Evolutionary conservation across 2,329 filamentous ascomycete species (phyloP).

Genomic region (Aspergillus sp.): DNA sequence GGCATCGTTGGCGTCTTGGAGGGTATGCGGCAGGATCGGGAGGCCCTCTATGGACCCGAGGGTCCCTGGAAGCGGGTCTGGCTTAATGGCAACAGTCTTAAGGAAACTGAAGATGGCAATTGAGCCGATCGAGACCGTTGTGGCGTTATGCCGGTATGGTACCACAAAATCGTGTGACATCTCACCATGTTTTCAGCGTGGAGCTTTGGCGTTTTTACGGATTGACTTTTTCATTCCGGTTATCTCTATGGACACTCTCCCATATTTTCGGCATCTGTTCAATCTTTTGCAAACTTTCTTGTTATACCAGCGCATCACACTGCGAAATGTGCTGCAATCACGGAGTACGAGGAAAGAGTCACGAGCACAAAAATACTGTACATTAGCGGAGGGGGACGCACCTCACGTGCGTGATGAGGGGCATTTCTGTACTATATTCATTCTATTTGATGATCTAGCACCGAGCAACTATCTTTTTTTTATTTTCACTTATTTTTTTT

Average conservation of each 20-base stretch:
- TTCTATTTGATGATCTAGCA: no score
- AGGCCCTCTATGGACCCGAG: conserved; percentile 34
- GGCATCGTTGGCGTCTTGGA: conserved; percentile 64
- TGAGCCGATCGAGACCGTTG: conserved; percentile 20
- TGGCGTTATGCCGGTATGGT: conserved; percentile 2
- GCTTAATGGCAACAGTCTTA: conserved; percentile 27
- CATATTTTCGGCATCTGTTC: conserved; percentile 4
- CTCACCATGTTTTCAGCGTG: conserved; percentile 17
- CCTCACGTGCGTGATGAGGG: neutral
- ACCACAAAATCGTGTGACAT: neutral
- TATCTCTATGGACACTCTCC: conserved; percentile 17
- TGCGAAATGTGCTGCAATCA: neutral
- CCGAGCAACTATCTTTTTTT: neutral
- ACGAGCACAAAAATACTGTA: conserved; percentile 1
- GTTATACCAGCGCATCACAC: neutral
- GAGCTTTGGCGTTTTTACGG: conserved; percentile 18
- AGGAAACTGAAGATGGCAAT: conserved; percentile 12
- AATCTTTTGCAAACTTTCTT: neutral
- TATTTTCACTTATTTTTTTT: neutral
- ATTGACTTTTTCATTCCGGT: conserved; percentile 6
- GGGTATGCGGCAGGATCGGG: conserved; percentile 59
- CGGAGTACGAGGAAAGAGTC: neutral
- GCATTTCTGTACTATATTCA: no score
- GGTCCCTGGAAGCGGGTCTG: conserved; percentile 38
- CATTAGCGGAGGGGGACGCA: neutral